Conservation (phyloP, 495 filamentous ascomycete genomes). For the Aspergillus hancockii region DNA sequence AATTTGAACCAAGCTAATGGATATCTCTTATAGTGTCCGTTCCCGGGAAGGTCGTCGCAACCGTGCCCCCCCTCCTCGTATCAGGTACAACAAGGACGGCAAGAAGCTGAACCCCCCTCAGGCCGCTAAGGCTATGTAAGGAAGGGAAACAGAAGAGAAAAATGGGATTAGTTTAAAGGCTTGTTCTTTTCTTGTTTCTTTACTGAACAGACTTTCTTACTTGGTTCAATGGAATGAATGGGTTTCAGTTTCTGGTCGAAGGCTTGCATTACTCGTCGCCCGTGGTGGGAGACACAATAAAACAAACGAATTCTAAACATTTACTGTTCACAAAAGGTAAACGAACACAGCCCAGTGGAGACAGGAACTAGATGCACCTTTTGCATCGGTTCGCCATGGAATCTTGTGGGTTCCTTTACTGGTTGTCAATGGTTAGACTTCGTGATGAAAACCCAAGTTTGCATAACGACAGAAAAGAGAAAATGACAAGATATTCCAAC, state of each 20-base stretch:
- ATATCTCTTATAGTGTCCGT: slow-evolving; percentile 70
- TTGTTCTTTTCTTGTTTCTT: slow-evolving; percentile 22
- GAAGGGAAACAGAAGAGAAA: slow-evolving; percentile 39
- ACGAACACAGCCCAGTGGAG: slow-evolving; percentile 1
- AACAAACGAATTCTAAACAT: slow-evolving; percentile 10
- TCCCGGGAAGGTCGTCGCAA: slow-evolving; percentile 97
- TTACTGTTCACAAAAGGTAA: neutral
- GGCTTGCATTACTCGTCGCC: slow-evolving; percentile 8
- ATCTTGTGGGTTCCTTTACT: neutral
- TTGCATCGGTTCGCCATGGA: neutral
- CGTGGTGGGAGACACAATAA: slow-evolving; percentile 10
- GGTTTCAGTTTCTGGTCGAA: slow-evolving; percentile 30
- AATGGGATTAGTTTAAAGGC: slow-evolving; percentile 38
- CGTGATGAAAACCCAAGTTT: slow-evolving; percentile 1
- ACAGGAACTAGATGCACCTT: neutral
- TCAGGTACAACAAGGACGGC: slow-evolving; percentile 99
- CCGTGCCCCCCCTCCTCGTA: slow-evolving; percentile 93
- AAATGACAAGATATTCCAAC: slow-evolving; percentile 25
- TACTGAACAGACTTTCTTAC: slow-evolving; percentile 23
- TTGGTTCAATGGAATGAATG: slow-evolving; percentile 28
- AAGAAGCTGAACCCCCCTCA: slow-evolving; percentile 98
- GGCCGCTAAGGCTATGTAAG: slow-evolving; percentile 65
- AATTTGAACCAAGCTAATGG: slow-evolving; percentile 3
- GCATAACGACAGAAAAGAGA: slow-evolving; percentile 13
- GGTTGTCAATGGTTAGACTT: slow-evolving; percentile 4